Base-by-base conservation (phyloP, 352 stramenopile species). In the Pythium aristosporum region DNA sequence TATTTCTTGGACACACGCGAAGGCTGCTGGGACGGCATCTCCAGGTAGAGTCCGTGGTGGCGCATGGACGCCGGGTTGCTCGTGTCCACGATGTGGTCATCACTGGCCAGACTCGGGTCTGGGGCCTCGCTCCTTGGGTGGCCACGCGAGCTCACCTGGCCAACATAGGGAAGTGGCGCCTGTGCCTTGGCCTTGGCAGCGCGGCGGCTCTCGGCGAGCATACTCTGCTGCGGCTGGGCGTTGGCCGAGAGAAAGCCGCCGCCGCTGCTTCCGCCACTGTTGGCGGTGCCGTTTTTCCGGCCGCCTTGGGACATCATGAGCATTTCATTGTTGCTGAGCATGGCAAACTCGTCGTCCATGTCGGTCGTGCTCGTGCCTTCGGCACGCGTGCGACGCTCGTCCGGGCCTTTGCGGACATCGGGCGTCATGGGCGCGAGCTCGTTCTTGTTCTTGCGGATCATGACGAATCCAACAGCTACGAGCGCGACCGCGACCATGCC, bases 261-360 rank as follows among this genome's bases (percentile, higher is more conserved):
- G 21, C 54, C 52, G 43, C 6, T 20, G 13, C 39, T 20, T 46
- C 39, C 39, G 12, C 39, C 39, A 21, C 15, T 20, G 18, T 15
- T 46, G 39, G 11, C 18, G 25, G 25, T 30, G 39, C 39, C 18
- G 15, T 46, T 46, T 18, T 37, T 53, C 47, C 69, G 48, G 12
- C 48, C 46, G 12, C 53, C 56, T 43, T 72, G 61, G 58, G 74
- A 79, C 49, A 69, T 75, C 66, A 92, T 88, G 8, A 80, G 77
- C 21, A 65, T 61, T 68, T 92, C 83, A 51, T 88, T 59, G 56
- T 88, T 80, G 51, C 83, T 92, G 23, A 92, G 80, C 83, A 92
- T 92, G 20, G 79, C 83, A 64, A 92, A 92, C 55, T 89, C 77
- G 58, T 92, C 77, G 32, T 85, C 83, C 10, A 85, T 69, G 12